Conservation (phyloP, 2,329 filamentous ascomycete genomes). For the Nemania abortiva region DNA sequence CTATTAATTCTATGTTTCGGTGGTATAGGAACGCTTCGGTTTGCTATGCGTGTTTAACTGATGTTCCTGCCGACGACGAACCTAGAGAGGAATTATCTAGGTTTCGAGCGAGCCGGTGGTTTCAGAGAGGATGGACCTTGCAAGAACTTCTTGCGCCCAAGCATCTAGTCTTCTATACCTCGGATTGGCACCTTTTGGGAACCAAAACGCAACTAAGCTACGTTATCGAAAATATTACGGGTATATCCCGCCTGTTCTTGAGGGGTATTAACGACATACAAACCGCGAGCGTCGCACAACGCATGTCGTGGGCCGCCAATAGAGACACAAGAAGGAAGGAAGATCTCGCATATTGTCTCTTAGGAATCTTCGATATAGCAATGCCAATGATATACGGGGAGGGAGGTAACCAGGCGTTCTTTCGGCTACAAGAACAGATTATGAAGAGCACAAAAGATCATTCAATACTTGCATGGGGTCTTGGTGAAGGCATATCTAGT, state of each 20-base stretch:
- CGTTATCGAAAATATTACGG: not conserved
- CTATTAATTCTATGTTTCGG: slow-evolving; percentile 27
- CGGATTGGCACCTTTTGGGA: slow-evolving; percentile 4
- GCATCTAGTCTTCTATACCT: not conserved
- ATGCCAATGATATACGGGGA: slow-evolving; percentile 34
- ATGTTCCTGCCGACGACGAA: slow-evolving; percentile 7
- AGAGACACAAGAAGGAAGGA: slow-evolving; percentile 21
- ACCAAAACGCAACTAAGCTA: not conserved
- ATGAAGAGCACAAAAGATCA: slow-evolving; percentile 13
- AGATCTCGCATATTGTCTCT: slow-evolving; percentile 28
- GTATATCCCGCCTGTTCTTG: slow-evolving; percentile 15
- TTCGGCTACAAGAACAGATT: slow-evolving; percentile 25
- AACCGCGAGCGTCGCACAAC: slow-evolving; percentile 25
- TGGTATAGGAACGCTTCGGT: slow-evolving; percentile 20
- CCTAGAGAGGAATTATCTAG: not conserved
- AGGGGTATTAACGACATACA: not conserved
- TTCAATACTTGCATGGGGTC: slow-evolving; percentile 25
- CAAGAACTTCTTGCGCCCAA: slow-evolving; percentile 29
- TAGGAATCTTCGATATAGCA: slow-evolving; percentile 21
- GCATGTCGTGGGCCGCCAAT: slow-evolving; percentile 28
- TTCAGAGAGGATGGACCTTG: slow-evolving; percentile 20
- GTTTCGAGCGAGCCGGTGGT: slow-evolving; percentile 28
- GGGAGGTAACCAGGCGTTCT: slow-evolving; percentile 23
- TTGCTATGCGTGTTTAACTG: slow-evolving; percentile 27
- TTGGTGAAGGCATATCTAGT: too few species aligned